Evolutionary conservation across 2,329 filamentous ascomycete species (phyloP).

Genomic region (Phyllosticta capitalensis): DNA sequence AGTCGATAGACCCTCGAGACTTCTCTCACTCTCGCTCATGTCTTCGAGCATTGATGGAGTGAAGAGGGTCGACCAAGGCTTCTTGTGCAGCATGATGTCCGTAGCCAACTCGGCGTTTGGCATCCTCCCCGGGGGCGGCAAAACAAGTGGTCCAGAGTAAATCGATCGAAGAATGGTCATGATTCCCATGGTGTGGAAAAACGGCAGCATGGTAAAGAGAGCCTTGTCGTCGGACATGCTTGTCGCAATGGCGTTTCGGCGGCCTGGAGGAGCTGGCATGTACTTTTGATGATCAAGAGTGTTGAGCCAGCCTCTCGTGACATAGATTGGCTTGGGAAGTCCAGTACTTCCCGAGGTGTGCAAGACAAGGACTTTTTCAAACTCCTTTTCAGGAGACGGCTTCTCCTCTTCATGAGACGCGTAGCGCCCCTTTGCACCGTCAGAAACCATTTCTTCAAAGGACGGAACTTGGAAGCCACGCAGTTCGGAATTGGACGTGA

Average conservation of each 20-base stretch:
- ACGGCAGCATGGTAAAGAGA: slow-evolving; percentile 8
- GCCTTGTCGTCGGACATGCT: slow-evolving; percentile 3
- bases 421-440: slow-evolving; percentile 2
- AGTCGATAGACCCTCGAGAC: slow-evolving; percentile 15
- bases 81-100: slow-evolving; percentile 13
- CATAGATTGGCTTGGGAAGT: slow-evolving; percentile 22
- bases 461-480: slow-evolving; percentile 1
- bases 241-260: slow-evolving; percentile 9
- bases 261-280: slow-evolving; percentile 11
- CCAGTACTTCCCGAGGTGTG: slow-evolving; percentile 30
- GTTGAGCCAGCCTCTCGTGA: slow-evolving; percentile 14
- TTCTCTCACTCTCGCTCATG: slow-evolving; percentile 18
- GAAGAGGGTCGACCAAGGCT: slow-evolving; percentile 15
- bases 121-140: slow-evolving; percentile 4
- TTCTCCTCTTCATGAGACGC: not conserved
- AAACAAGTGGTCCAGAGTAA: slow-evolving; percentile 11
- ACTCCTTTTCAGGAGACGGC: not conserved
- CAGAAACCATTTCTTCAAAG: slow-evolving; percentile 4
- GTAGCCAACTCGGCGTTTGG: slow-evolving; percentile 11
- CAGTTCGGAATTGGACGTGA: not conserved
- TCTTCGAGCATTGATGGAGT: slow-evolving; percentile 19
- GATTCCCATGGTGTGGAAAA: slow-evolving; percentile 15
- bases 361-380: slow-evolving; percentile 20
- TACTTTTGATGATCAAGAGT: slow-evolving; percentile 14
- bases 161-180: slow-evolving; percentile 11